Evolutionary conservation across 2,329 filamentous ascomycete genomes (phyloP).

Genomic region (Teratosphaeria destructans): DNA sequence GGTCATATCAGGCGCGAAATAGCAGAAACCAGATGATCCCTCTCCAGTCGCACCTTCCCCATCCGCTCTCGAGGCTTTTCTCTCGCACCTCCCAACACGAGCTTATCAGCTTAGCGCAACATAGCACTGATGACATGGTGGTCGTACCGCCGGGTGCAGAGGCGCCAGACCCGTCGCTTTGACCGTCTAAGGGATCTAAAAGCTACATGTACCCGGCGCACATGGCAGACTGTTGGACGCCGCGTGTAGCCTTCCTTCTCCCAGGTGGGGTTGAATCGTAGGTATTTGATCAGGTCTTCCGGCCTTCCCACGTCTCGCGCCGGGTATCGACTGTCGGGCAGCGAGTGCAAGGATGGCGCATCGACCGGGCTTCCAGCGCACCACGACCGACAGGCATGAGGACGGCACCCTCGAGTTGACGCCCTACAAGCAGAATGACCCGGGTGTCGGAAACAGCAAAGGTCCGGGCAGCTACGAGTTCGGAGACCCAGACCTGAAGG

Average conservation of each 20-base stretch:
- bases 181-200: not conserved
- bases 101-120: not conserved
- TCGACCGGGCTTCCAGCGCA: conserved; percentile 6
- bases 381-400: conserved; percentile 3
- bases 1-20: not conserved
- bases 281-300: not conserved
- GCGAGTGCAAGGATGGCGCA: conserved; percentile 1
- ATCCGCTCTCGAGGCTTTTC: not conserved
- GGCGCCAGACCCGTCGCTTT: not conserved
- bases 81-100: not conserved
- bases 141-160: not conserved
- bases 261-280: not conserved
- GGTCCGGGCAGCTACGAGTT: conserved; percentile 1
- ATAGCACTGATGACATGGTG: not conserved
- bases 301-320: not conserved
- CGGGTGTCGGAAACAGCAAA: not conserved
- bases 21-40: not conserved
- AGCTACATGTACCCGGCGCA: not conserved
- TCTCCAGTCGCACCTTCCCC: not conserved
- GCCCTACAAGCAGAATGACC: not conserved
- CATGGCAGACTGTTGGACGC: not conserved
- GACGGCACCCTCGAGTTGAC: not conserved
- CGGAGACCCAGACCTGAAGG: conserved; percentile 1
- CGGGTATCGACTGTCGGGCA: not conserved
- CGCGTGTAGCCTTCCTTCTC: not conserved